Conservation (phyloP, 2,329 filamentous ascomycete species). For the Arthrobotrys megalospora region DNA sequence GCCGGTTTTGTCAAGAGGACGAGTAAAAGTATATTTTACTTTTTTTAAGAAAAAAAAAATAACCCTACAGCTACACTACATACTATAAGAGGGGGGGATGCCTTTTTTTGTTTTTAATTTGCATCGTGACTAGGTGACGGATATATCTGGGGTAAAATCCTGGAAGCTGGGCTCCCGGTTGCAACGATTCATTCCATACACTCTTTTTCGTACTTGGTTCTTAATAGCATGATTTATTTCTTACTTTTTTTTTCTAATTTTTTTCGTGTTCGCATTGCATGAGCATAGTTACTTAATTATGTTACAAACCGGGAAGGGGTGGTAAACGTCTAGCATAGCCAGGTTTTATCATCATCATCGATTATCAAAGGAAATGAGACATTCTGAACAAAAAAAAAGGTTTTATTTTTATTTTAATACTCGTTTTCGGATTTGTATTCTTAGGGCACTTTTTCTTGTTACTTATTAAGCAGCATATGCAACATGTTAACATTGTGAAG, state of each 20-base stretch:
- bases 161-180: background rate
- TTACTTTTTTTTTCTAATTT: too few relatives aligned
- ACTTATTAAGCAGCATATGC: too few relatives aligned
- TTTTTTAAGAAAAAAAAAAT: background rate
- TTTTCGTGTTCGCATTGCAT: too few relatives aligned
- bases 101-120: constrained; percentile 4
- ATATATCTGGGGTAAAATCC: background rate
- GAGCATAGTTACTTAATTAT: too few relatives aligned
- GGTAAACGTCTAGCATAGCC: constrained; percentile 13
- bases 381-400: too few relatives aligned
- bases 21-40: constrained; percentile 10
- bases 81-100: background rate
- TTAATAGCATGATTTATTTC: too few relatives aligned
- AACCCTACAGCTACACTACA: background rate
- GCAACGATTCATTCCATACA: background rate
- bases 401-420: too few relatives aligned
- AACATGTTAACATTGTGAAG: too few relatives aligned
- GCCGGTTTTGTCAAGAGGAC: constrained; percentile 51
- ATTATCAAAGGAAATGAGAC: background rate
- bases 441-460: too few relatives aligned
- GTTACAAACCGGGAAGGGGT: background rate
- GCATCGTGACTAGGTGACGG: background rate
- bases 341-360: background rate
- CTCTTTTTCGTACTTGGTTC: too few relatives aligned
- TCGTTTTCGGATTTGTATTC: too few relatives aligned